A percentile compares a stretch with the other conserved stretches of the same genome.
phyloP scores from a whole-genome alignment of 768 basidiomycete species.

The Boletus huronensis region DNA sequence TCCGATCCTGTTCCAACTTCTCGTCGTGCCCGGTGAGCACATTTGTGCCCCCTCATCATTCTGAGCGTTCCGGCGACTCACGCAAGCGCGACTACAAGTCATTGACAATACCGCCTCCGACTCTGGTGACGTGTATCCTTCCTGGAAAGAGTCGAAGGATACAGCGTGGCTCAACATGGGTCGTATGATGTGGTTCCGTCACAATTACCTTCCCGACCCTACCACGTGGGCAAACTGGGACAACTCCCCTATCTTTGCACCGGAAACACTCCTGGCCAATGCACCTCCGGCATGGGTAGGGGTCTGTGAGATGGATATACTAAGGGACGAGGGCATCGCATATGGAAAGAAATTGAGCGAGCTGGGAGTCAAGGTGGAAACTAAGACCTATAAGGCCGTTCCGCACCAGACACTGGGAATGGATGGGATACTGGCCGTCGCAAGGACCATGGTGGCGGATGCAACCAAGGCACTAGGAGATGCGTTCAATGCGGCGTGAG shows the following conservation, averaged over 20 bases:
- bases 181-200: constrained; percentile 70
- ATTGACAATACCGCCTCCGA: constrained; percentile 63
- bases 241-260: constrained; percentile 68
- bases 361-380: constrained; percentile 51
- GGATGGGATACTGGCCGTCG: constrained; percentile 43
- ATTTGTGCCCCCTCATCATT: background rate
- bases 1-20: constrained; percentile 59
- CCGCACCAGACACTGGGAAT: constrained; percentile 74
- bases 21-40: constrained; percentile 56
- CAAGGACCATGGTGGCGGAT: constrained; percentile 18
- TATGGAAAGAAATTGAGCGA: constrained; percentile 56
- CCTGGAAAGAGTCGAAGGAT: constrained; percentile 56
- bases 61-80: background rate
- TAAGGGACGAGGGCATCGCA: constrained; percentile 61
- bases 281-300: constrained; percentile 59
- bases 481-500: constrained; percentile 9
- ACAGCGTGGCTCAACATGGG: constrained; percentile 57
- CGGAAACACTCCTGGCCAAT: constrained; percentile 47
- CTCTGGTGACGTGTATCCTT: constrained; percentile 35
- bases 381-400: constrained; percentile 50
- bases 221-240: constrained; percentile 63
- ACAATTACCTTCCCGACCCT: constrained; percentile 61
- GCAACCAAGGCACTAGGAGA: constrained; percentile 20
- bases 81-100: constrained; percentile 30
- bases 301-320: constrained; percentile 62